Conservation (phyloP, 1,139 yeast species). For the Diutina sp. region DNA sequence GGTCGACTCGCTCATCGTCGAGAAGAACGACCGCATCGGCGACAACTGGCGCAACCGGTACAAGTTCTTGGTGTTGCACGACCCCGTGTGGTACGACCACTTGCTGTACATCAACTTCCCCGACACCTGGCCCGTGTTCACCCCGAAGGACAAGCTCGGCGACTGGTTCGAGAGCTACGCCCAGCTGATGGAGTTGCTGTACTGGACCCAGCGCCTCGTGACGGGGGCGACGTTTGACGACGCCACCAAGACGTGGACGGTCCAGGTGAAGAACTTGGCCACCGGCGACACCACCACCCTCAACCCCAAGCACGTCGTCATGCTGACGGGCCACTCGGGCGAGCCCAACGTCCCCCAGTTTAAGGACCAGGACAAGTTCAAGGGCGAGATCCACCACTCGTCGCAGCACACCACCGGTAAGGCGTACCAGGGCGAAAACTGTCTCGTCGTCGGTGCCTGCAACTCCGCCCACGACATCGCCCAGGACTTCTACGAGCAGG, state of each 20-base stretch:
- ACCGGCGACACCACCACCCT: constrained; percentile 9
- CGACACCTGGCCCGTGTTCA: constrained; percentile 26
- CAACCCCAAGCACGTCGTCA: constrained; percentile 20
- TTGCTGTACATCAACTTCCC: constrained; percentile 25
- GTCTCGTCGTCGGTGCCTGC: constrained; percentile 29
- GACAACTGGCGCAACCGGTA: constrained; percentile 34
- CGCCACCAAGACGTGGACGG: constrained; percentile 16
- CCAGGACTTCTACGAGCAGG: constrained; percentile 30
- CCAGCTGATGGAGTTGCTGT: constrained; percentile 23
- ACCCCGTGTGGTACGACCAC: constrained; percentile 29
- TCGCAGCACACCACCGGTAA: constrained; percentile 26
- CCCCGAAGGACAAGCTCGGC: constrained; percentile 31
- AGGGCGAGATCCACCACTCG: constrained; percentile 26
- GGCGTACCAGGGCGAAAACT: constrained; percentile 23
- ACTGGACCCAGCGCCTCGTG: constrained; percentile 20
- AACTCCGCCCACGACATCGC: constrained; percentile 33
- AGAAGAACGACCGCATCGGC: constrained; percentile 21
- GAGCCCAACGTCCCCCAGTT: constrained; percentile 27
- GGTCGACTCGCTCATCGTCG: constrained; percentile 21
- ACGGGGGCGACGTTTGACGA: constrained; percentile 18
- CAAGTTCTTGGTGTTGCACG: constrained; percentile 28
- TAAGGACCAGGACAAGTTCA: constrained; percentile 20
- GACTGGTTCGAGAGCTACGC: constrained; percentile 27
- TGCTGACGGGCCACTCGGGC: constrained; percentile 31
- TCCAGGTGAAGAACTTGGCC: constrained; percentile 10